These are phyloP conservation scores for Yamadazyma triangularis DNA, from an alignment of 1,139 yeast genomes.

Conservation along the genomic window DNA sequence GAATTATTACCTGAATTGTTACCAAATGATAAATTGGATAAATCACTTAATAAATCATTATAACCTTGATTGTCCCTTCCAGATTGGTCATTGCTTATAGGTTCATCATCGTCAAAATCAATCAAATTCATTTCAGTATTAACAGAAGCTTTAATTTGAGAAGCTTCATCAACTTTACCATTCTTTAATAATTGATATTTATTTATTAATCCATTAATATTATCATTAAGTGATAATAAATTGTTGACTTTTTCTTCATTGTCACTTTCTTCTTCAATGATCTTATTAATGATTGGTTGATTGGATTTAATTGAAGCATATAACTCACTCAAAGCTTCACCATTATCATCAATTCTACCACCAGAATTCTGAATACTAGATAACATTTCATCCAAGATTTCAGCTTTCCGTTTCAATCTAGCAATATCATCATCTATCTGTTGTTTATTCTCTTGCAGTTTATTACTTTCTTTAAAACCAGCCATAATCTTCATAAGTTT, in stretches of 20 bases:
- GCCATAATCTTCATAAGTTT: slow-evolving; percentile 97
- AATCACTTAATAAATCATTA: slow-evolving; percentile 68
- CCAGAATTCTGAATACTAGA: slow-evolving; percentile 48
- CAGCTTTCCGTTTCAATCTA: slow-evolving; percentile 83
- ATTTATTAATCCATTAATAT: slow-evolving; percentile 62
- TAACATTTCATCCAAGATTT: slow-evolving; percentile 85
- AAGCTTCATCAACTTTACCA: slow-evolving; percentile 62
- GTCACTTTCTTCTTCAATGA: slow-evolving; percentile 59
- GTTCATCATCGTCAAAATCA: slow-evolving; percentile 68
- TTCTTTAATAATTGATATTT: slow-evolving; percentile 64
- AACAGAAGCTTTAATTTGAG: slow-evolving; percentile 44
- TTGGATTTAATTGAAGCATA: slow-evolving; percentile 77
- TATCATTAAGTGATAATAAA: slow-evolving; percentile 69
- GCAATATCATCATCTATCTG: slow-evolving; percentile 82
- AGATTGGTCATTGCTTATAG: slow-evolving; percentile 29
- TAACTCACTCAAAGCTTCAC: slow-evolving; percentile 75
- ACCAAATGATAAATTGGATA: slow-evolving; percentile 55
- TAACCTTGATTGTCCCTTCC: slow-evolving; percentile 45
- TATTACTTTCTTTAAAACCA: slow-evolving; percentile 83
- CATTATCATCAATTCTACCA: slow-evolving; percentile 45
- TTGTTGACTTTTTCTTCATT: slow-evolving; percentile 66
- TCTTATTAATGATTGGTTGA: slow-evolving; percentile 81
- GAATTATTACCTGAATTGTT: slow-evolving; percentile 14
- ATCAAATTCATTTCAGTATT: slow-evolving; percentile 56
- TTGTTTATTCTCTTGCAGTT: slow-evolving; percentile 60